These are phyloP conservation scores for Phytophthora sansomeana DNA, from an alignment of 352 stramenopile species.

Conservation along the genomic window DNA sequence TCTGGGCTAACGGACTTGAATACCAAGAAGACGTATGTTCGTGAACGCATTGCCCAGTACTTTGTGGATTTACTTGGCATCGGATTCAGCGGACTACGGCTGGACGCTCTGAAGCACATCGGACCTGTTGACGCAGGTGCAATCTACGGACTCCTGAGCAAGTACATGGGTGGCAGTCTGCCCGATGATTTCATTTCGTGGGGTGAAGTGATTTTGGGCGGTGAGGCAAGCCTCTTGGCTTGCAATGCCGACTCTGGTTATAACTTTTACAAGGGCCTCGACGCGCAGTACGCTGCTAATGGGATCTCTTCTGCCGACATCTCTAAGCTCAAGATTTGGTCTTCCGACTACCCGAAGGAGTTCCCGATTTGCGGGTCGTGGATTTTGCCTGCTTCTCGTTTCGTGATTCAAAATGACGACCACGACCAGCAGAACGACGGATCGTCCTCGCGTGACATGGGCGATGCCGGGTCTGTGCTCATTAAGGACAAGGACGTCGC, in stretches of 20 bases:
- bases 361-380: conserved; percentile 68
- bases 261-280: conserved; percentile 72
- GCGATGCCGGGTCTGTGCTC: conserved; percentile 58
- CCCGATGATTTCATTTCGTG: conserved; percentile 71
- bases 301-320: conserved; percentile 65
- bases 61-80: conserved; percentile 77
- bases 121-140: conserved; percentile 51
- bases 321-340: conserved; percentile 83
- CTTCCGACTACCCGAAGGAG: conserved; percentile 69
- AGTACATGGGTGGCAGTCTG: conserved; percentile 66
- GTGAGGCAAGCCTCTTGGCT: conserved; percentile 49
- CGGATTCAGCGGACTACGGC: conserved; percentile 69
- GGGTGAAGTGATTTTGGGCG: conserved; percentile 56
- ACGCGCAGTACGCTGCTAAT: conserved; percentile 47
- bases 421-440: conserved; percentile 72
- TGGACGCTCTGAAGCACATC: conserved; percentile 79
- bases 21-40: conserved; percentile 65
- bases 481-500: conserved; percentile 62
- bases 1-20: conserved; percentile 59
- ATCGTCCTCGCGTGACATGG: conserved; percentile 65
- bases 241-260: conserved; percentile 65
- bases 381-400: conserved; percentile 63
- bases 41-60: conserved; percentile 74
- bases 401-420: conserved; percentile 83
- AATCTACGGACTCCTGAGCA: conserved; percentile 61